A percentile compares a stretch with the other conserved stretches of the same genome.
These are phyloP conservation scores for Peronosclerospora sorghi DNA, from an alignment of 352 stramenopile species.

Conservation along the genomic window DNA sequence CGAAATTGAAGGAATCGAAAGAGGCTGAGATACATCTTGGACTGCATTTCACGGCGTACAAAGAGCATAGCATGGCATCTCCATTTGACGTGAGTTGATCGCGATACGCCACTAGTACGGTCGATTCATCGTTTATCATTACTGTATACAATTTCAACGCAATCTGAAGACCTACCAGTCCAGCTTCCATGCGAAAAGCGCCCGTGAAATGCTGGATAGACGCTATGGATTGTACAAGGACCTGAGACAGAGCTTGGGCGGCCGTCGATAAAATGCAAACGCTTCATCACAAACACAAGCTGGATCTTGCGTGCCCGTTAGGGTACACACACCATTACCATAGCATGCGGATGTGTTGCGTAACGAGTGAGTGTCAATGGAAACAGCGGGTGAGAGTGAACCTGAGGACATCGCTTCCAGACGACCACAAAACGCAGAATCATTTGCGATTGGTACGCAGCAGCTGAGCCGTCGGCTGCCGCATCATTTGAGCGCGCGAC, in stretches of 20 bases:
- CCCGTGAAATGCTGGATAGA: constrained; percentile 44
- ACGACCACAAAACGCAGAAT: too few relatives aligned
- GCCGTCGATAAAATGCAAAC: constrained; percentile 33
- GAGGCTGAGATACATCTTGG: constrained; percentile 9
- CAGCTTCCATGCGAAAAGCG: constrained; percentile 31
- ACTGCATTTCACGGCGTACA: constrained; percentile 51
- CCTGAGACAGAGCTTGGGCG: constrained; percentile 45
- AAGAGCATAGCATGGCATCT: constrained; percentile 80
- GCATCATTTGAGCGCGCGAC: too few relatives aligned
- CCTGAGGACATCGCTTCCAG: too few relatives aligned
- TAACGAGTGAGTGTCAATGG: constrained; percentile 22
- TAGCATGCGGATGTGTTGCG: constrained; percentile 61
- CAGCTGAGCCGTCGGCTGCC: too few relatives aligned
- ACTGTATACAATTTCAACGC: constrained; percentile 58
- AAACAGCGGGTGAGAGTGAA: constrained; percentile 4
- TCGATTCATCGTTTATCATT: constrained; percentile 40
- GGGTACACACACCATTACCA: constrained; percentile 53
- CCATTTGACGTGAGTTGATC: constrained; percentile 23
- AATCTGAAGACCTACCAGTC: constrained; percentile 34
- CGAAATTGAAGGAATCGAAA: constrained; percentile 21
- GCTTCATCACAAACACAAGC: constrained; percentile 55
- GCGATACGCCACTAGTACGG: constrained; percentile 42
- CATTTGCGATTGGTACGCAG: too few relatives aligned
- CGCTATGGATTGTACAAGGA: constrained; percentile 41
- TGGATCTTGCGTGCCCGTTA: constrained; percentile 19